phyloP scores from a whole-genome alignment of 202 grass and related monocot species.

The Digitaria exilis region DNA sequence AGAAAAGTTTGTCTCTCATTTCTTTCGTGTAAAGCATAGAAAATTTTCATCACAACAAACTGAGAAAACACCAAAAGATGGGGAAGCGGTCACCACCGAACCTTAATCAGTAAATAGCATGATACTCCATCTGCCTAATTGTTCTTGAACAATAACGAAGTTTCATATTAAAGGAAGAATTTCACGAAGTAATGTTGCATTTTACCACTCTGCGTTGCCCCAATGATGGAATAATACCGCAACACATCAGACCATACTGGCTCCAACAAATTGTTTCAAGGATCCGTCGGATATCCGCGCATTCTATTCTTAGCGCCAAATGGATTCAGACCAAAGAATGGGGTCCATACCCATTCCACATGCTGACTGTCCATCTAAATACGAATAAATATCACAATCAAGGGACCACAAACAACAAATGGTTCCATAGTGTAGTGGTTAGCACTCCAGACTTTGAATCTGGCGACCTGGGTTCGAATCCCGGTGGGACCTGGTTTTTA shows the following conservation, averaged over 20 bases:
- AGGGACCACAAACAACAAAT: background rate
- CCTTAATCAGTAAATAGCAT: too few species aligned
- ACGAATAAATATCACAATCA: rapidly evolving
- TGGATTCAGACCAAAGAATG: background rate
- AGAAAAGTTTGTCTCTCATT: too few species aligned
- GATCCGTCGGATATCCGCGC: background rate
- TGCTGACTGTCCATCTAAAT: background rate
- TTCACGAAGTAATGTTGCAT: background rate
- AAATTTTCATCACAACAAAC: too few species aligned
- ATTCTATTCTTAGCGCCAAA: background rate
- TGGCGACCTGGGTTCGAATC: slow-evolving; percentile 79
- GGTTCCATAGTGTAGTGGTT: slow-evolving; percentile 84
- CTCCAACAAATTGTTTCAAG: background rate
- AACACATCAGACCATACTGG: background rate
- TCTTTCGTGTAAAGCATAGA: too few species aligned
- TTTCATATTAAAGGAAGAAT: background rate
- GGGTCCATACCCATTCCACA: background rate
- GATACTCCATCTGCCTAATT: background rate
- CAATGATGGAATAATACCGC: background rate
- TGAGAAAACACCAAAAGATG: too few species aligned
- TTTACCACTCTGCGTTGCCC: background rate
- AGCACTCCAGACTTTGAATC: slow-evolving; percentile 99
- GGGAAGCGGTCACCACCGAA: too few species aligned
- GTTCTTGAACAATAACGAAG: background rate
- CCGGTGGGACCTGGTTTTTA: slow-evolving; percentile 34